Base-by-base conservation (phyloP, 2,329 filamentous ascomycete genomes). In the Pestalotiopsis sp. region DNA sequence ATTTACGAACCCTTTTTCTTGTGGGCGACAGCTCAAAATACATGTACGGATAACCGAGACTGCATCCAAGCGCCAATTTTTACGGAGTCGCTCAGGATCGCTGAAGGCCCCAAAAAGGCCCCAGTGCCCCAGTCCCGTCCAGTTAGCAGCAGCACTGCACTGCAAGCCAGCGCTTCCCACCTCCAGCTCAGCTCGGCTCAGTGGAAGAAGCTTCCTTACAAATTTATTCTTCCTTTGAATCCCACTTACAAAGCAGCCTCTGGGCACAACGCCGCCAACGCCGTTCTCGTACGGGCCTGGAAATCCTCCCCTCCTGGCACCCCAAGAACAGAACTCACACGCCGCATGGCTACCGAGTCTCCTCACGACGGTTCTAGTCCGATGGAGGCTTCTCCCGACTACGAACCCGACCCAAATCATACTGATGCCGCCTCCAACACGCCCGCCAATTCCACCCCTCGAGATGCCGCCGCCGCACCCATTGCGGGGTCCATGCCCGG, bases 361-460 rank as follows among this genome's bases (percentile, higher is more conserved):
- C 63, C 45, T 17, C 23, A 66, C n/a, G 63, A 66, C 52, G 63
- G 25, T 31, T 66, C 45, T 13, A 66, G 63, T 66, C 63, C 63
- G 41, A 58, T 66, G 63, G 63, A 66, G 20, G 49, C 39, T 36
- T 66, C 63, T 45, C 36, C 63, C 36, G 63, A 57, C 49, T 45
- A 66, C 49, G 52, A 25, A 25, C 63, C 41, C 23, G 49, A 66
- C 63, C 41, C 25, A 25, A 27, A 56, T 14, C 41, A 45, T 25
- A 66, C 41, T 66, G 31, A 36, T 36, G 31, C 31, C 9, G 31
- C 63, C 9, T 31, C 49, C 20, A 66, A 66, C 63, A 66, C 63
- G 17, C 63, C 63, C 27, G 23, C 49, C 25, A 66, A 66, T 57
- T 56, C 41, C n/a, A 64, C 61, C 14, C 63, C 45, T 66, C 63